Evolutionary conservation across 768 basidiomycete species (phyloP).

Genomic region (Tylopilus sp.): DNA sequence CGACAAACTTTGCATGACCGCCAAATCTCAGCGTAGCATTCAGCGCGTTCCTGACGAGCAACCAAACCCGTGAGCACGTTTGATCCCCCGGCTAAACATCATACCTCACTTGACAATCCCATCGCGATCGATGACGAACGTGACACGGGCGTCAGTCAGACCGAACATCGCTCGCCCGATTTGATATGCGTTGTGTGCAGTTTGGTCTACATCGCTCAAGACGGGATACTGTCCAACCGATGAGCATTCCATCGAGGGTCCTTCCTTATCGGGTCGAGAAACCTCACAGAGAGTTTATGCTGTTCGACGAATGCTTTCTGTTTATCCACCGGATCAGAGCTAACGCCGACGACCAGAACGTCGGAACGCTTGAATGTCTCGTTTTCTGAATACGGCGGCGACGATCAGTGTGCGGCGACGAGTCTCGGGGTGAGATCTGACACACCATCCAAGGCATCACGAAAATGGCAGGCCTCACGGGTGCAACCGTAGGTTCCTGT

Average conservation of each 20-base stretch:
- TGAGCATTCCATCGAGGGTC: background rate
- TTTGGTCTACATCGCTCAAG: conserved; percentile 65
- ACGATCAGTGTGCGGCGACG: background rate
- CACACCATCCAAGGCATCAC: conserved; percentile 70
- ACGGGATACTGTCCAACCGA: conserved; percentile 60
- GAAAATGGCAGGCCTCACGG: conserved; percentile 76
- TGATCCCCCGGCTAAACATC: background rate
- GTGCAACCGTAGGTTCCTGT: conserved; percentile 76
- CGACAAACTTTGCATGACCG: conserved; percentile 70
- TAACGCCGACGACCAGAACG: conserved; percentile 70
- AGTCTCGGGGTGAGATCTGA: conserved; percentile 2
- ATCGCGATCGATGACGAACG: conserved; percentile 71
- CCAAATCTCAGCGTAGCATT: conserved; percentile 60
- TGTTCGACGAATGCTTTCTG: conserved; percentile 76
- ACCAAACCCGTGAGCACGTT: conserved; percentile 1
- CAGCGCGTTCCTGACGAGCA: conserved; percentile 46
- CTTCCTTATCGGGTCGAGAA: background rate
- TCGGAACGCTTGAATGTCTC: conserved; percentile 62
- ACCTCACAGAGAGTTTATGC: conserved; percentile 58
- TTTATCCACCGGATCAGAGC: conserved; percentile 65
- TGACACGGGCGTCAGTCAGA: conserved; percentile 59
- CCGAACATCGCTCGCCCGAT: conserved; percentile 71
- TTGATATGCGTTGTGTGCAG: conserved; percentile 59
- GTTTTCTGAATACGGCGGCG: conserved; percentile 43
- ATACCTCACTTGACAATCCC: conserved; percentile 58